These are phyloP conservation scores for Capsicum chinense DNA, from an alignment of 257 asterid species.

Conservation along the genomic window DNA sequence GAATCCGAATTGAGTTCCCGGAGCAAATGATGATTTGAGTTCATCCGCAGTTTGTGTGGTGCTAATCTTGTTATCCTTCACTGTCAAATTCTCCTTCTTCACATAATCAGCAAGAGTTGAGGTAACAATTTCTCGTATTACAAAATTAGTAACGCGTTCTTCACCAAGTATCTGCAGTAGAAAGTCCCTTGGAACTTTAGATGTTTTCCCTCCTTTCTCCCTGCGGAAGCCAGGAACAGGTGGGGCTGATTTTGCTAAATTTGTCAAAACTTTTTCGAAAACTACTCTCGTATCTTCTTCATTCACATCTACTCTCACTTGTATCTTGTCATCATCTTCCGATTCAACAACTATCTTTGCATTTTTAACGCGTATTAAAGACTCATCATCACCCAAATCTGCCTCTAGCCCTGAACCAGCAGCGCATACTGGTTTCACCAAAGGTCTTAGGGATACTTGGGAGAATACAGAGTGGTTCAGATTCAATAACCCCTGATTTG, in stretches of 20 bases:
- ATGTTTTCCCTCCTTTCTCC: slow-evolving; percentile 66
- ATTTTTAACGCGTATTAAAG: slow-evolving; percentile 45
- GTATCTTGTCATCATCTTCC: slow-evolving; percentile 61
- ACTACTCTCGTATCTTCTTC: slow-evolving; percentile 70
- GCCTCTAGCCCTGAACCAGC: slow-evolving; percentile 51
- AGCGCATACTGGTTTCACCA: slow-evolving; percentile 18
- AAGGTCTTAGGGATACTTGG: neutral
- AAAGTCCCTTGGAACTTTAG: slow-evolving; percentile 70
- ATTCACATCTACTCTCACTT: slow-evolving; percentile 77
- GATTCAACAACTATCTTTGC: slow-evolving; percentile 60
- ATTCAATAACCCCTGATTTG: neutral
- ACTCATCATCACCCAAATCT: slow-evolving; percentile 46
- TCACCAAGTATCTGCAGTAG: slow-evolving; percentile 76
- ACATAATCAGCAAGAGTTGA: slow-evolving; percentile 69
- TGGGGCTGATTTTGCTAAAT: slow-evolving; percentile 74
- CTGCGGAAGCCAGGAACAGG: slow-evolving; percentile 90
- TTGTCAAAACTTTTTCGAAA: slow-evolving; percentile 65
- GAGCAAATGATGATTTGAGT: slow-evolving; percentile 57
- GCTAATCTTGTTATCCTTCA: slow-evolving; percentile 71
- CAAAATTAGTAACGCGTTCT: slow-evolving; percentile 70
- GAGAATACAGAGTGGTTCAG: neutral
- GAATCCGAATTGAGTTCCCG: slow-evolving; percentile 78
- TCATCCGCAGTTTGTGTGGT: slow-evolving; percentile 76
- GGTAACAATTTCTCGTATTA: slow-evolving; percentile 70
- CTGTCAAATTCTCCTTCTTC: slow-evolving; percentile 70